Conservation (phyloP, 164 flowering plant species). For the Annona squamosa region DNA sequence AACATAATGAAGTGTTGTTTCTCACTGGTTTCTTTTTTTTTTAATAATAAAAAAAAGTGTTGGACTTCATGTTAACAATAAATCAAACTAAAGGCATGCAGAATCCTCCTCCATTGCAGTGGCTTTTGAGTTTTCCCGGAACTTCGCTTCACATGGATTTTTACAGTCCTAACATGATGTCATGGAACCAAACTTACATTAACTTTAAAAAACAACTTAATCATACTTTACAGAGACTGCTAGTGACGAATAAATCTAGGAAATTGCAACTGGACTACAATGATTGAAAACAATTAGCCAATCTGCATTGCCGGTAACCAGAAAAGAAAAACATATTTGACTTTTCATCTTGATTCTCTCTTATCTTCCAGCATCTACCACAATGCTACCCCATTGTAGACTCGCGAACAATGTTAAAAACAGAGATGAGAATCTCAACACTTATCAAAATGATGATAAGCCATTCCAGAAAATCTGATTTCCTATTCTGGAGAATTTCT, state of each 20-base stretch:
- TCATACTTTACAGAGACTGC: neutral
- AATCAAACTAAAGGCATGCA: too few relatives aligned
- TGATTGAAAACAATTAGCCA: neutral
- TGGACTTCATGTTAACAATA: too few relatives aligned
- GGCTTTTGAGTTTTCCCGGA: too few relatives aligned
- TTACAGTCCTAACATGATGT: too few relatives aligned
- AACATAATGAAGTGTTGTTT: too few relatives aligned
- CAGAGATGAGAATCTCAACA: slow-evolving; percentile 72
- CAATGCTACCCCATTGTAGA: slow-evolving; percentile 35
- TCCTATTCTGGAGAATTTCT: slow-evolving; percentile 89
- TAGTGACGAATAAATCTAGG: neutral
- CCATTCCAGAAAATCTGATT: slow-evolving; percentile 90
- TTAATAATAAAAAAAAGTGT: too few relatives aligned
- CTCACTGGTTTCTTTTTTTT: too few relatives aligned
- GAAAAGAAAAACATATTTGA: neutral
- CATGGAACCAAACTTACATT: too few relatives aligned
- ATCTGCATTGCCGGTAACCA: neutral
- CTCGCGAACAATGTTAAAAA: slow-evolving; percentile 57
- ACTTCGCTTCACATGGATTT: too few relatives aligned
- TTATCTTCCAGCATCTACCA: slow-evolving; percentile 4
- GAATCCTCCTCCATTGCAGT: too few relatives aligned
- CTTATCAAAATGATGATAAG: slow-evolving; percentile 72
- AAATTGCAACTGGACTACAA: neutral
- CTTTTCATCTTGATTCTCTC: neutral
- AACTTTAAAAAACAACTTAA: too few relatives aligned